phyloP scores from a whole-genome alignment of 2,329 filamentous ascomycete species.

The Drechslerella dactyloides region DNA sequence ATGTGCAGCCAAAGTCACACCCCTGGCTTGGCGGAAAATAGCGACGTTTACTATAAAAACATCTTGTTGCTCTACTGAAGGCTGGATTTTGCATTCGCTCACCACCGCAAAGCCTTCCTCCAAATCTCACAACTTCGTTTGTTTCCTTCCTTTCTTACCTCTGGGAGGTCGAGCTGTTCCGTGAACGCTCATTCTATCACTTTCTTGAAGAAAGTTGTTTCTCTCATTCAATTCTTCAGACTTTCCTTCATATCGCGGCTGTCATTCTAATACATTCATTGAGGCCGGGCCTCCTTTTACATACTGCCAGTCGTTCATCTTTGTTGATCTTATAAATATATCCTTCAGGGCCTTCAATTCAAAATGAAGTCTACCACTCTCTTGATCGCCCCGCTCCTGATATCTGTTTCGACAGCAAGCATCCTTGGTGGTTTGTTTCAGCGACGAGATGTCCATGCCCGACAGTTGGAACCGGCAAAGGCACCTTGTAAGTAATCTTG shows the following conservation, averaged over 20 bases:
- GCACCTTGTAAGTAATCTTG: constrained; percentile 29
- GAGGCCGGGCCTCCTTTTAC: constrained; percentile 42
- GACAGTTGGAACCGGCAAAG: constrained; percentile 29
- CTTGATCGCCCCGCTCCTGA: constrained; percentile 38
- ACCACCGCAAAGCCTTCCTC: constrained; percentile 43
- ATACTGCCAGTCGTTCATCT: not conserved
- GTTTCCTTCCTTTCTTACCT: constrained; percentile 27
- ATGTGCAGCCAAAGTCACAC: not conserved
- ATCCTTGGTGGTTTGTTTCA: constrained; percentile 29
- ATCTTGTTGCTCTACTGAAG: constrained; percentile 15
- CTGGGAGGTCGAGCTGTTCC: constrained; percentile 50
- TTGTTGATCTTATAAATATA: constrained; percentile 6
- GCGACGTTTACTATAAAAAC: constrained; percentile 40
- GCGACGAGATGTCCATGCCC: constrained; percentile 29
- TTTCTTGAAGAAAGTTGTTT: constrained; percentile 13
- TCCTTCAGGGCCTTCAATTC: constrained; percentile 1
- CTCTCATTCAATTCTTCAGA: constrained; percentile 9
- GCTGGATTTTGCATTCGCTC: constrained; percentile 21
- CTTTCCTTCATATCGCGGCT: constrained; percentile 11
- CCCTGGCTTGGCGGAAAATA: constrained; percentile 24
- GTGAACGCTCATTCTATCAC: constrained; percentile 44
- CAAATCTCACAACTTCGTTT: constrained; percentile 6
- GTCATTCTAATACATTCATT: constrained; percentile 41
- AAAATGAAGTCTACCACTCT: constrained; percentile 42
- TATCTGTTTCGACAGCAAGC: constrained; percentile 34